These are phyloP conservation scores for Pluteus cervinus DNA, from an alignment of 768 basidiomycete genomes.

Conservation along the genomic window DNA sequence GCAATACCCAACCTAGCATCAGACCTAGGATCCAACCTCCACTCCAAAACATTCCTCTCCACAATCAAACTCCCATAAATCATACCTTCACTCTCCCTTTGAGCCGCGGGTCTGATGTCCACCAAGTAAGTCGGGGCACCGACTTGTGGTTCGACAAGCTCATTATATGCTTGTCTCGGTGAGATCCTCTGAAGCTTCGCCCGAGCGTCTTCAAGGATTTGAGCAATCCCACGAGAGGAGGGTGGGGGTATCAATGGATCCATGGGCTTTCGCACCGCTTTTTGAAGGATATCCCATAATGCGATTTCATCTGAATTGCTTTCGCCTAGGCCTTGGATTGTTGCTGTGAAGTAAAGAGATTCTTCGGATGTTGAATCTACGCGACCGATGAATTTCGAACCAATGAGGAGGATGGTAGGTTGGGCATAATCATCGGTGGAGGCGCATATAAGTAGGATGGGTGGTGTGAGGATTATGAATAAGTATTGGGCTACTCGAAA, in stretches of 20 bases:
- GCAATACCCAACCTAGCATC: constrained; percentile 56
- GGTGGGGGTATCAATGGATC: constrained; percentile 61
- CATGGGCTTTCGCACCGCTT: constrained; percentile 51
- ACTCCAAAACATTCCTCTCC: constrained; percentile 74
- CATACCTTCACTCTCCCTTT: constrained; percentile 50
- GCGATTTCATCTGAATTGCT: constrained; percentile 59
- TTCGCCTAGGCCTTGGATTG: constrained; percentile 47
- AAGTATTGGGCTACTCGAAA: too few species aligned
- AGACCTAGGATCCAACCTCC: constrained; percentile 71
- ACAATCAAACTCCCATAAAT: constrained; percentile 68
- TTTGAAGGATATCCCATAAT: constrained; percentile 65
- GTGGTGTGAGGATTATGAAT: too few species aligned
- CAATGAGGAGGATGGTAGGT: constrained; percentile 57
- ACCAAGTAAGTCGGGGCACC: constrained; percentile 67
- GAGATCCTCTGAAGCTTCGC: constrained; percentile 60
- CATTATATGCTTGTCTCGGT: constrained; percentile 51
- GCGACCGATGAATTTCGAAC: constrained; percentile 66
- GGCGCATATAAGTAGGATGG: too few species aligned
- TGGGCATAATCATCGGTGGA: too few species aligned
- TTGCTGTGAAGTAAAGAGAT: constrained; percentile 32
- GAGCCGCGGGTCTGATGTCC: constrained; percentile 64
- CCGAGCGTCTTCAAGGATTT: constrained; percentile 52
- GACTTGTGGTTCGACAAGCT: constrained; percentile 46
- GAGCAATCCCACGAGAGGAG: constrained; percentile 53
- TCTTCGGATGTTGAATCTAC: constrained; percentile 31